Conservation (phyloP, 495 filamentous ascomycete genomes). For the Penicillium salamii region DNA sequence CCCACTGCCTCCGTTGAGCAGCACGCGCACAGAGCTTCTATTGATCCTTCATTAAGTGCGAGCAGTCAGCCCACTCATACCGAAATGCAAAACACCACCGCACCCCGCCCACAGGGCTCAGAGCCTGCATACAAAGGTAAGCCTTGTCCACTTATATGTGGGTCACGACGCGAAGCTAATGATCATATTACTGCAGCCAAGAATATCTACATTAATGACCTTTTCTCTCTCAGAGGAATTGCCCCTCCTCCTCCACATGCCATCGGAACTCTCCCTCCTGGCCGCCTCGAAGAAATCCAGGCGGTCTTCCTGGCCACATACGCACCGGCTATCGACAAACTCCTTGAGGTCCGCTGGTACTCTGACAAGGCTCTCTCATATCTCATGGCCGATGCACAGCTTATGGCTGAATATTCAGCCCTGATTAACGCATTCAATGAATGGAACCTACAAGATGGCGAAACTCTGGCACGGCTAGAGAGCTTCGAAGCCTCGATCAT, state of each 20-base stretch:
- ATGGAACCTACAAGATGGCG: constrained; percentile 37
- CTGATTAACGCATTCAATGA: constrained; percentile 54
- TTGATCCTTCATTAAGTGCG: constrained; percentile 72
- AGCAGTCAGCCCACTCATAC: constrained; percentile 29
- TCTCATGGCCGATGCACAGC: constrained; percentile 54
- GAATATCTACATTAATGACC: constrained; percentile 70
- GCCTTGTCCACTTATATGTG: background rate
- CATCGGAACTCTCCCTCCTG: constrained; percentile 49
- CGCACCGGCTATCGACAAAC: constrained; percentile 68
- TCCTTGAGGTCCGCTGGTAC: constrained; percentile 88
- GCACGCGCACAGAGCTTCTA: constrained; percentile 61
- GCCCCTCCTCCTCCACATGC: constrained; percentile 59
- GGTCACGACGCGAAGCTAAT: constrained; percentile 11
- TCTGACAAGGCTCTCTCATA: constrained; percentile 48
- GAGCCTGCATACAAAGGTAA: constrained; percentile 41
- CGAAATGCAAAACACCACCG: constrained; percentile 35
- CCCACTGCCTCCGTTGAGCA: constrained; percentile 47
- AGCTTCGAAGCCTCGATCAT: constrained; percentile 69
- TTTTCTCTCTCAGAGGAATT: constrained; percentile 64
- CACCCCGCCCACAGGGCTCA: constrained; percentile 20
- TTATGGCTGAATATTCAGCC: constrained; percentile 61
- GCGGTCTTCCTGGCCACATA: constrained; percentile 75
- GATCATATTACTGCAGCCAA: constrained; percentile 49
- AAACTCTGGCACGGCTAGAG: constrained; percentile 47
- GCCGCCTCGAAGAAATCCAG: constrained; percentile 64